Evolutionary conservation across 306 rosid species (phyloP).

Genomic region (Biancaea sappan): DNA sequence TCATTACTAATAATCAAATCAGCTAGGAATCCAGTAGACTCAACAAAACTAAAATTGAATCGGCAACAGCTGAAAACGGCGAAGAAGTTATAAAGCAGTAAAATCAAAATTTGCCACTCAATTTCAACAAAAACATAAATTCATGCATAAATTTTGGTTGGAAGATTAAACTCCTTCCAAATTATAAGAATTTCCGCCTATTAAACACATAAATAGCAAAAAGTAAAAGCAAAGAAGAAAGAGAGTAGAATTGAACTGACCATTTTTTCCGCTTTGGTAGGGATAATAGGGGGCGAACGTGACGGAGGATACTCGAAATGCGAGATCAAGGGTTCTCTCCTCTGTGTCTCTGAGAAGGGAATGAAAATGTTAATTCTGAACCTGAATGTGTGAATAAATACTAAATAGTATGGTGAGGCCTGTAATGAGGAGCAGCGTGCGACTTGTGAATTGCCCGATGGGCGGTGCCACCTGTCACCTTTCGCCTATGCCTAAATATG

Average conservation of each 20-base stretch:
- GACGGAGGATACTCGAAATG: not conserved
- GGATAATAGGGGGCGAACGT: not conserved
- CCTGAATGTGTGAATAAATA: conserved; percentile 20
- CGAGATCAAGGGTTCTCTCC: conserved; percentile 2
- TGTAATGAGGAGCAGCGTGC: conserved; percentile 20
- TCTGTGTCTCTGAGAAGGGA: not conserved
- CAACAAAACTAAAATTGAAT: too few relatives aligned
- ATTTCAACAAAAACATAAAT: not conserved
- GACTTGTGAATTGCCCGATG: conserved; percentile 34
- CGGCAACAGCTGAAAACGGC: not conserved
- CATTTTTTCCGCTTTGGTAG: not conserved
- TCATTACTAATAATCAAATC: not conserved
- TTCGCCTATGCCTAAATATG: conserved; percentile 14
- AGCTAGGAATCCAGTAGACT: not conserved
- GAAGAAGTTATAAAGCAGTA: not conserved
- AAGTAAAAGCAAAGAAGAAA: not conserved
- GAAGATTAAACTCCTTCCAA: not conserved
- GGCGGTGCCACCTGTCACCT: conserved; percentile 28
- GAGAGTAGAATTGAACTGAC: not conserved
- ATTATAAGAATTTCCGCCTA: not conserved
- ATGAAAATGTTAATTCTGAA: not conserved
- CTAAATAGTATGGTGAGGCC: too few relatives aligned
- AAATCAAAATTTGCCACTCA: not conserved
- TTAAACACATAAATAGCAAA: not conserved
- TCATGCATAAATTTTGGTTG: not conserved